Evolutionary conservation across 1,139 yeast species (phyloP), one percentile per base, ranked within the genome.

Genomic region (Candida gigantensis): DNA sequence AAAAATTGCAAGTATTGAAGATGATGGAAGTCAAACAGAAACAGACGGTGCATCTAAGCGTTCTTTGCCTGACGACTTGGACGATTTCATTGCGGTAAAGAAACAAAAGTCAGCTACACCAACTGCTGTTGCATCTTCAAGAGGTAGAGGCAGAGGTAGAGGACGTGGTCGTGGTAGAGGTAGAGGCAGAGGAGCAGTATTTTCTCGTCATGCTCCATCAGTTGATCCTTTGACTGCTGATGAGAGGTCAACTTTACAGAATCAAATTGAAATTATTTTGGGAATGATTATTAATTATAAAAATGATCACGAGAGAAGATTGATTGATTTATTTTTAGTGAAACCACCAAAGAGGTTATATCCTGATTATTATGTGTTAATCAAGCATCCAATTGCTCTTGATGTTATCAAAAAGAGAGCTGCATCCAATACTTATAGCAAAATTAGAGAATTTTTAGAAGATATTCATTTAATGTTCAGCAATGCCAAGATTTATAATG

Each of bases 401-500:
- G 87, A 83, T 44, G 71, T 74, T 18, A 71, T 89, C 37, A 74
- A 71, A 49, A 82, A 77, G 57, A 74, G 86, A 49, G 68, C 87
- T 34, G 67, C 70, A 32, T 60, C 72, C 21, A 68, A 62, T 37
- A 67, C 74, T 6, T 86, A 87, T 53, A 65, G 67, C 18, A 59
- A 66, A 6, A 59, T 82, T 33, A 71, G 77, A 24, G 90, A 84
- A 47, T 75, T 85, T 41, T 60, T 81, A 37, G 84, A 77, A 45
- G 96, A 87, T 53, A 65, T 87, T 40, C 83, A 82, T 47, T 71
- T 81, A 49, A 85, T 90, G 78, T 85, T 86, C 58, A 72, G 77
- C 41, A 90, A 90, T 59, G 97, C 97, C 2, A 73, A 82, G 44
- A 76, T 78, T n/a, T 90, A 88, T 57, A 90, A 90, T 52, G 94